These are phyloP conservation scores for Marvania coccoides DNA, from an alignment of 139 green algal genomes.

Conservation along the genomic window DNA sequence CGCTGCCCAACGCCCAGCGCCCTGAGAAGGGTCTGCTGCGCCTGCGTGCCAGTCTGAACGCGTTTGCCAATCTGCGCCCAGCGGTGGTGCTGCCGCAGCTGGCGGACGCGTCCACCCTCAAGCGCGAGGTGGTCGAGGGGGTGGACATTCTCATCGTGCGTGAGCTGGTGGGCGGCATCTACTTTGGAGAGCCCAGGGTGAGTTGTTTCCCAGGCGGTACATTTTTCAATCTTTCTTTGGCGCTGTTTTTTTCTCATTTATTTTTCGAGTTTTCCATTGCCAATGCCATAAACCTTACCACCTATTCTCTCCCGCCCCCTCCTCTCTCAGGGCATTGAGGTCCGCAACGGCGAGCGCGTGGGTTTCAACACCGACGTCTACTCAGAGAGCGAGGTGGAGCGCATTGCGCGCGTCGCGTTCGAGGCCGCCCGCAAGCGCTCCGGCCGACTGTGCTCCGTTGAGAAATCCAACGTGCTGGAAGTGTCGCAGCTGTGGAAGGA, in stretches of 20 bases:
- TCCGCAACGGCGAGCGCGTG: conserved; percentile 67
- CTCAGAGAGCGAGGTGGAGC: conserved; percentile 83
- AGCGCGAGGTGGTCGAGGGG: conserved; percentile 88
- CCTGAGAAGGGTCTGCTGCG: conserved; percentile 90
- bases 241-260: neutral
- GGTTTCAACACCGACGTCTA: conserved; percentile 98
- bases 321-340: conserved; percentile 13
- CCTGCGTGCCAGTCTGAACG: conserved; percentile 80
- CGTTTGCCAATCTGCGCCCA: conserved; percentile 95
- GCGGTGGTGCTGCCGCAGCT: conserved; percentile 88
- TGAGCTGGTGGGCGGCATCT: conserved; percentile 96
- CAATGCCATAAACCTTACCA: too few relatives aligned
- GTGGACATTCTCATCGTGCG: conserved; percentile 98
- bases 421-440: conserved; percentile 79
- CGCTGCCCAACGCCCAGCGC: conserved; percentile 60
- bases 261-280: neutral
- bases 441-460: conserved; percentile 79
- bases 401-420: conserved; percentile 93
- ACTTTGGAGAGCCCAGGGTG: conserved; percentile 92
- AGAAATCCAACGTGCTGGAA: conserved; percentile 98
- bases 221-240: neutral
- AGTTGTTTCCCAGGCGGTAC: too few relatives aligned
- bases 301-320: neutral
- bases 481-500: conserved; percentile 85
- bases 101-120: conserved; percentile 87